Base-by-base conservation (phyloP, 2,329 filamentous ascomycete species). In the Monascus ruber region DNA sequence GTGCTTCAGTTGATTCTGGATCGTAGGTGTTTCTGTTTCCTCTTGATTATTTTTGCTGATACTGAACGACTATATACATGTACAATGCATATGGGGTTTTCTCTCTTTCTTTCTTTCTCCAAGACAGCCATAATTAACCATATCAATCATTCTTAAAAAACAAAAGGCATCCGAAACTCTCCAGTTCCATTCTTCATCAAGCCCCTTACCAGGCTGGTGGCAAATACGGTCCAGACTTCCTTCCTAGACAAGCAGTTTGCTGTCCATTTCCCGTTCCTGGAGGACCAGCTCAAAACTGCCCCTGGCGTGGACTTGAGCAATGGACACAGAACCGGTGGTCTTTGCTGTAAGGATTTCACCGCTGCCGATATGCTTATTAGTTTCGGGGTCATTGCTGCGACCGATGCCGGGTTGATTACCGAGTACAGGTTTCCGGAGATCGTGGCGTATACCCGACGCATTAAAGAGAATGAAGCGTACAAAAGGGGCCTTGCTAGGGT, bases 181-280 rank as follows among this genome's bases (percentile, higher is more conserved):
- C 69, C 74, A 0, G 70, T 80, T 0, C 79, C 79, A 0, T 84
- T 83, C 68, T 82, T 84, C 65, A 65, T 84, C 53, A 78, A 74
- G 46, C 79, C 79, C 2, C 68, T 85, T 43, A 77, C 77, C 9
- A 61, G 62, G 4, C 60, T 66, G 5, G 70, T 84, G 17, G 73
- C 73, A 5, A 56, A 59, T 29, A 60, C 60, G 37, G 54, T 70
- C 11, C 59, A 68, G 33, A 47, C 58, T 4, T 49, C 50, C 4
- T 70, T 63, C 45, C 46, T 70, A 10, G 46, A 52, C 4, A 59
- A 58, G 17, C 68, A 69, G 32, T 48, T 69, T 10, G 52, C 59
- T 7, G 54, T 55, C 5, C 61, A 70, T 34, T 62, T 68, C 38
- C 49, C 55, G 4, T 70, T 70, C 47, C 49, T 71, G 3, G 68